Evolutionary conservation across 1,284 basidiomycete genomes (phyloP), one percentile per base, ranked within the genome.

Genomic region (Papiliotrema laurentii): DNA sequence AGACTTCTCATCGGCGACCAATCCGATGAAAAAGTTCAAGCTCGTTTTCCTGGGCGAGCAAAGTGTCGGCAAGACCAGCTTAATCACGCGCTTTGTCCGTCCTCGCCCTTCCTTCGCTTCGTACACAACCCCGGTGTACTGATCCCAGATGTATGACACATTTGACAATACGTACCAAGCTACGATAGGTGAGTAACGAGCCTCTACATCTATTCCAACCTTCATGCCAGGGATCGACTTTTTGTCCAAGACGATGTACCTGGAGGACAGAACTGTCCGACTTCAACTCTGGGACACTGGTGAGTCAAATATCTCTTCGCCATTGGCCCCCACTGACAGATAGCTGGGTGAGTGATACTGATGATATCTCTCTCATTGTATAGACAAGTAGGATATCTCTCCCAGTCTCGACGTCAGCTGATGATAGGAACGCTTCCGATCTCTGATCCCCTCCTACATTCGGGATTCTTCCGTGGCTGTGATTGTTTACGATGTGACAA

Each of bases 151-250:
- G 94, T 99, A 98, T 74, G 96, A 98, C 76, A 97, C 96, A 0
- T 99, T 99, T 73, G 96, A 99, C 79, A 97, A 96, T 75, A 98
- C 94, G 40, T 99, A 99, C 74, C 96, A 99, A 75, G 96, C 96
- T 13, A 99, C 96, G 13, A 99, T 99, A 70, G 96, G 69, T 69
- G 43, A 14, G 52, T 30, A 21, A n/a, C 7, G n/a, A 2, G 13
- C 16, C 5, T 45, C 22, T 13, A 14, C 24, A 13, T 35, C 4
- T 35, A 22, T 18, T n/a, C 26, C 14, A 43, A 35, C 21, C 21
- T 35, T n/a, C n/a, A 46, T 33, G 13, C 11, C 49, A 72, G 71
- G 96, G 56, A 98, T 97, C 75, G 96, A 99, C 78, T 98, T 98
- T 73, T 78, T 99, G 72, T 94, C 90, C 76, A 99, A 99, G 80